Conservation (phyloP, 2,329 filamentous ascomycete genomes). For the Metarhizium robertsii region DNA sequence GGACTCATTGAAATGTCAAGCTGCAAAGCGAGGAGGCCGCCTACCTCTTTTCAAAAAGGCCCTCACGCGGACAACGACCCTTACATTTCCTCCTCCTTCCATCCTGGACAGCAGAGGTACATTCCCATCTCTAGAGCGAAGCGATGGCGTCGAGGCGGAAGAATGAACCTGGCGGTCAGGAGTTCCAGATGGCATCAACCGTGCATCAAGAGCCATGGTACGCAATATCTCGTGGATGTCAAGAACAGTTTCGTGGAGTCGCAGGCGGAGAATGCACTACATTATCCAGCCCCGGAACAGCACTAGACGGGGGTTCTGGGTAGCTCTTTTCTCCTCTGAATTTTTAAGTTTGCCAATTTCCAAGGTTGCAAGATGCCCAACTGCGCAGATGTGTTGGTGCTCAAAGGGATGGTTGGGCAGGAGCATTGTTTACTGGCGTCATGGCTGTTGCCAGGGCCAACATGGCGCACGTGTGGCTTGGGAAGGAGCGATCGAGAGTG, state of each 20-base stretch:
- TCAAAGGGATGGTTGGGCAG: background rate
- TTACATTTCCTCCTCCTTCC: constrained; percentile 65
- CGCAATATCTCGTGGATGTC: constrained; percentile 29
- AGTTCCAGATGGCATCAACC: constrained; percentile 35
- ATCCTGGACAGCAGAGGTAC: constrained; percentile 46
- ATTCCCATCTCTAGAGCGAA: constrained; percentile 64
- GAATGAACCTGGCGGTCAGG: constrained; percentile 40
- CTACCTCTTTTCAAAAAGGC: constrained; percentile 66
- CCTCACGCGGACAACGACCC: constrained; percentile 72
- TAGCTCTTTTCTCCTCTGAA: background rate
- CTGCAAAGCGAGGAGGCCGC: background rate
- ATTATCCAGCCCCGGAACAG: constrained; percentile 15
- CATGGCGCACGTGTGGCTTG: background rate
- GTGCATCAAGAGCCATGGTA: constrained; percentile 32
- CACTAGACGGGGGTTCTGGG: background rate
- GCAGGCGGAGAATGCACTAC: constrained; percentile 30
- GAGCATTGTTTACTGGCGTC: constrained; percentile 24
- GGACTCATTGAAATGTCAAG: background rate
- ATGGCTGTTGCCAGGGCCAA: constrained; percentile 25
- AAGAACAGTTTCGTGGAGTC: constrained; percentile 29
- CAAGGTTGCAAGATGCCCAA: background rate
- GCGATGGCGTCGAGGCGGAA: constrained; percentile 68
- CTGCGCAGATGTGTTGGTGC: background rate
- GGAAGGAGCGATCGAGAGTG: background rate
- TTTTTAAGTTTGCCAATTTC: background rate